A percentile compares a stretch with the other conserved stretches of the same genome.
Conservation (phyloP, 176 grass and related monocot genomes). For the Raddia distichophylla region DNA sequence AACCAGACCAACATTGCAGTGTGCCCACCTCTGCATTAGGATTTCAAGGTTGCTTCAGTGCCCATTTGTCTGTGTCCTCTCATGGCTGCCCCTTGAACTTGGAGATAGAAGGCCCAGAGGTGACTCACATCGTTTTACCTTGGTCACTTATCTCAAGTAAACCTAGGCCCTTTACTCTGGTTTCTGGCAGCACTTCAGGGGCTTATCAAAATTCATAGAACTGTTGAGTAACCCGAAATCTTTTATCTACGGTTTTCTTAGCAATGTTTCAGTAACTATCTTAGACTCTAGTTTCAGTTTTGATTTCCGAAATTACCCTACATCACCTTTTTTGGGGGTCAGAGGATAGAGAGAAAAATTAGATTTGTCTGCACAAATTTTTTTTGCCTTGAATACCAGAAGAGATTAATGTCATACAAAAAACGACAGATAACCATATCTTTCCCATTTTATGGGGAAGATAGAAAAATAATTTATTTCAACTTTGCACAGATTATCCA, state of each 20-base stretch:
- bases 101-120: conserved; percentile 26
- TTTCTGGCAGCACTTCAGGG: background rate
- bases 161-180: background rate
- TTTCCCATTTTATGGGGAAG: background rate
- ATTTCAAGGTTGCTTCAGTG: conserved; percentile 41
- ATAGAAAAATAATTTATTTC: background rate
- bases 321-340: background rate
- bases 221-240: too few relatives aligned
- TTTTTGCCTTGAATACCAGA: background rate
- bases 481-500: background rate
- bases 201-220: too few relatives aligned
- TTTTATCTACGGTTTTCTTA: too few relatives aligned
- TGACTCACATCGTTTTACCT: conserved; percentile 3
- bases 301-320: background rate
- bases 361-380: background rate
- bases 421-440: background rate
- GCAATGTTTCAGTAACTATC: too few relatives aligned
- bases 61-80: conserved; percentile 46
- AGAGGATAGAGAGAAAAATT: background rate
- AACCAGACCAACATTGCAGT: conserved; percentile 29
- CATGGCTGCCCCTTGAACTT: conserved; percentile 27
- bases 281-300: too few relatives aligned
- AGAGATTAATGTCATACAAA: background rate
- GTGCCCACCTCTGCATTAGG: conserved; percentile 25
- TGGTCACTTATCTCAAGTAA: background rate